Conservation (phyloP, 257 asterid genomes). For the Fraxinus pennsylvanica region DNA sequence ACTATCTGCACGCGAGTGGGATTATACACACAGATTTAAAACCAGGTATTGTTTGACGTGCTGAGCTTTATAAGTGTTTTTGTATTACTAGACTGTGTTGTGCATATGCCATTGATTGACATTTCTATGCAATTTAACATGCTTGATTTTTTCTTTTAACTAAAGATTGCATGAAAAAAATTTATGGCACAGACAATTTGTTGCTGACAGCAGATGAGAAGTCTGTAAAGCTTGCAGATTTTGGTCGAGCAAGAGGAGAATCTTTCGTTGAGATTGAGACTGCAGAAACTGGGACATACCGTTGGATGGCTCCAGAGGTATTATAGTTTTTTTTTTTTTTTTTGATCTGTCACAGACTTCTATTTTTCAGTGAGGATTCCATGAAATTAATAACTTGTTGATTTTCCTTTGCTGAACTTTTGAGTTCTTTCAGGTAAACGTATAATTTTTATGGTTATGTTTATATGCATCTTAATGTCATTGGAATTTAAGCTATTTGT, state of each 20-base stretch:
- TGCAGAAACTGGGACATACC: slow-evolving; percentile 94
- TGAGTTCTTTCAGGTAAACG: background rate
- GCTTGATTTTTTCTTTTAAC: slow-evolving; percentile 23
- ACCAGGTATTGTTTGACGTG: slow-evolving; percentile 69
- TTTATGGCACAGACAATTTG: slow-evolving; percentile 78
- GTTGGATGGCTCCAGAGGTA: slow-evolving; percentile 99
- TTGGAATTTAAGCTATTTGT: no score
- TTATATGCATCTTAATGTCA: no score
- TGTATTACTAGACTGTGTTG: no score
- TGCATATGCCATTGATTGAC: no score
- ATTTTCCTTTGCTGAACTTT: background rate
- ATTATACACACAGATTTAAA: slow-evolving; percentile 92
- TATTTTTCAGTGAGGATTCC: background rate
- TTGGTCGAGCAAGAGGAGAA: slow-evolving; percentile 97
- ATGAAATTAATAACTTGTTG: background rate
- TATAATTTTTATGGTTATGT: no score
- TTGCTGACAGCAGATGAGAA: slow-evolving; percentile 83
- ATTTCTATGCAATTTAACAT: no score
- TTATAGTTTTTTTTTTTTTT: slow-evolving; percentile 21
- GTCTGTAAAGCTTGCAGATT: slow-evolving; percentile 96
- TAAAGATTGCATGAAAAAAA: slow-evolving; percentile 30
- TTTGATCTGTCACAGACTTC: background rate
- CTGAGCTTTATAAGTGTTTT: slow-evolving; percentile 31
- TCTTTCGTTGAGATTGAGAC: slow-evolving; percentile 96
- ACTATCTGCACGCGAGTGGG: slow-evolving; percentile 89